Percentiles rank a stretch among this genome's conserved stretches.
Conservation (phyloP, 768 basidiomycete genomes). For the Tylopilus felleus region DNA sequence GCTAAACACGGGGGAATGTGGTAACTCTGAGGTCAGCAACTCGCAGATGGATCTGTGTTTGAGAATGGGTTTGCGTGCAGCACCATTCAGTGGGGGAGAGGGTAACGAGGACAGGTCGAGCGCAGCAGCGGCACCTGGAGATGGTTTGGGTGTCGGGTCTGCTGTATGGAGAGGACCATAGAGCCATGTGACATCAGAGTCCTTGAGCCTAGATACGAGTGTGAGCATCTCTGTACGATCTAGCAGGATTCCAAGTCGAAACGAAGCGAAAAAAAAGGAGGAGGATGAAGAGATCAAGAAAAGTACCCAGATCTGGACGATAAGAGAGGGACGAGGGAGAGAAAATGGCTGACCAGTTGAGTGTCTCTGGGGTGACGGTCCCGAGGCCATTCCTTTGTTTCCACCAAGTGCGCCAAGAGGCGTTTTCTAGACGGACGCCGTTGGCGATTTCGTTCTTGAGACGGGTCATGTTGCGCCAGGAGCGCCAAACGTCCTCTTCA, state of each 20-base stretch:
- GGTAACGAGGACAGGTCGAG: slow-evolving; percentile 34
- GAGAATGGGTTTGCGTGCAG: slow-evolving; percentile 79
- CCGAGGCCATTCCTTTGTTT: slow-evolving; percentile 96
- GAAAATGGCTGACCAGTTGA: slow-evolving; percentile 81
- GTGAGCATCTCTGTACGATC: slow-evolving; percentile 9
- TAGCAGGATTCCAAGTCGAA: not conserved
- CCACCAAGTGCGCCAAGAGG: slow-evolving; percentile 99
- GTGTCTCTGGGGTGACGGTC: slow-evolving; percentile 93
- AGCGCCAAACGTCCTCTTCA: slow-evolving; percentile 97
- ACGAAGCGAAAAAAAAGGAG: not conserved
- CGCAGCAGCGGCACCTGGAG: slow-evolving; percentile 35
- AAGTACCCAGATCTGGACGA: not conserved
- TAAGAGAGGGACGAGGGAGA: not conserved
- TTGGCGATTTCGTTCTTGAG: slow-evolving; percentile 99
- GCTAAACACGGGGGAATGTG: slow-evolving; percentile 59
- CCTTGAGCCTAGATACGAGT: slow-evolving; percentile 76
- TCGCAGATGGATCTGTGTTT: slow-evolving; percentile 93
- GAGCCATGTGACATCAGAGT: slow-evolving; percentile 98
- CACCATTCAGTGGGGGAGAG: slow-evolving; percentile 28
- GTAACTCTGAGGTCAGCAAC: slow-evolving; percentile 74
- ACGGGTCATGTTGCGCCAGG: slow-evolving; percentile 97
- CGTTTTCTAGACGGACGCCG: slow-evolving; percentile 92
- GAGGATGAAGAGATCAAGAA: not conserved
- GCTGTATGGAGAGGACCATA: slow-evolving; percentile 96
- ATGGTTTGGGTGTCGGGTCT: slow-evolving; percentile 57